Conservation (phyloP, 371 early-diverging fungal species). For the Rhizomucor pusillus region DNA sequence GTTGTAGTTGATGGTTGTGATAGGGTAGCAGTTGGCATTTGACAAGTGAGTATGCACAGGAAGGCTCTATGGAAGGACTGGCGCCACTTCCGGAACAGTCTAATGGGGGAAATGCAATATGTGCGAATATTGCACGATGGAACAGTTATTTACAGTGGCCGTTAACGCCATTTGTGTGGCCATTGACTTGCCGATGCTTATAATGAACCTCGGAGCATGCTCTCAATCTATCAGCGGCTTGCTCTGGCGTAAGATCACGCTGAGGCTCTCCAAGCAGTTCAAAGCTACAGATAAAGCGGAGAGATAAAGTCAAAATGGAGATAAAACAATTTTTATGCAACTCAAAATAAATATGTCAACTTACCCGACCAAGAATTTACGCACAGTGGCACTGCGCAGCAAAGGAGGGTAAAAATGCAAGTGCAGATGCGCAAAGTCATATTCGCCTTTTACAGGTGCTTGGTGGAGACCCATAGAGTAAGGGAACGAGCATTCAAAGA, state of each 20-base stretch:
- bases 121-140: too few species aligned
- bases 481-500: slow-evolving; percentile 91
- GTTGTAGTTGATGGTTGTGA: too few species aligned
- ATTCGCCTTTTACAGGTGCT: slow-evolving; percentile 59
- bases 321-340: not conserved
- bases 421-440: slow-evolving; percentile 73
- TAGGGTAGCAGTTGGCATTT: too few species aligned
- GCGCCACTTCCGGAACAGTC: not conserved
- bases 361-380: slow-evolving; percentile 95
- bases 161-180: slow-evolving; percentile 6
- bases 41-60: too few species aligned
- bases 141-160: slow-evolving; percentile 6
- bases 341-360: slow-evolving; percentile 1
- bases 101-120: not conserved
- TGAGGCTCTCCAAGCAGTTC: slow-evolving; percentile 94
- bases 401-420: slow-evolving; percentile 95
- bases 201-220: slow-evolving; percentile 61
- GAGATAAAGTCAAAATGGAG: slow-evolving; percentile 1
- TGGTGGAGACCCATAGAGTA: slow-evolving; percentile 96
- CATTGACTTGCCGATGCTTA: slow-evolving; percentile 30
- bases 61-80: not conserved
- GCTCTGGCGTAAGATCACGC: slow-evolving; percentile 92
- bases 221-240: slow-evolving; percentile 70
- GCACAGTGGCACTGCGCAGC: slow-evolving; percentile 82
- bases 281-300: slow-evolving; percentile 51